Evolutionary conservation across 2,329 filamentous ascomycete genomes (phyloP), one percentile per base, ranked within the genome.

Genomic region (Penicillium sp.): DNA sequence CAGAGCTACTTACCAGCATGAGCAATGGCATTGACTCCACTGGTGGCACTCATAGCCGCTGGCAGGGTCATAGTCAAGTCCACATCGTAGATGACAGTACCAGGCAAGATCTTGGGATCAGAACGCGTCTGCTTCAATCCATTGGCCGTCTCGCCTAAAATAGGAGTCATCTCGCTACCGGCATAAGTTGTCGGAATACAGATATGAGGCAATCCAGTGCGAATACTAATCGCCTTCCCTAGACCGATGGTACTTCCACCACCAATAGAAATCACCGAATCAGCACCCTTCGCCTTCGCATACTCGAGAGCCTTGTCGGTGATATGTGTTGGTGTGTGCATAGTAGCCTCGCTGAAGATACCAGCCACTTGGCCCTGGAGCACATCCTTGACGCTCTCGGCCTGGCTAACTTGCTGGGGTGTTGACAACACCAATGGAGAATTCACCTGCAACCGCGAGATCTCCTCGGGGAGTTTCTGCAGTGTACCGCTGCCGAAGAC

Each of bases 21-120:
- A 2, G 86, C 86, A 70, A 88, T 86, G 0, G 86, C 85, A 67
- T 88, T 88, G 48, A 88, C 78, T 46, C 86, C 86, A 57, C 84
- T 87, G 0, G 81, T 85, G 2, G 81, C 79, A 60, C 79, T 84
- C 69, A 86, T 75, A 0, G 68, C 70, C 2, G 72, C 65, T 0
- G 86, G 85, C 25, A 88, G 73, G 1, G 81, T 83, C 78, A 86
- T 78, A 0, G 85, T 88, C 54, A 88, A 72, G 64, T 86, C 80
- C 19, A 87, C 84, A 73, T 89, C 86, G 67, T 88, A 88, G 39
- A 89, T 83, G 4, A 88, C 85, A 0, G 81, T 82, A 0, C 77
- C 79, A 0, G 86, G 86, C 21, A 87, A 72, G 54, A 88, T 87
- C 68, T 81, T 83, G 1, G 82, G 80, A 68, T 88, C 84, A 4